Base-by-base conservation (phyloP, 2,329 filamentous ascomycete species). In the Penicillium sp. region DNA sequence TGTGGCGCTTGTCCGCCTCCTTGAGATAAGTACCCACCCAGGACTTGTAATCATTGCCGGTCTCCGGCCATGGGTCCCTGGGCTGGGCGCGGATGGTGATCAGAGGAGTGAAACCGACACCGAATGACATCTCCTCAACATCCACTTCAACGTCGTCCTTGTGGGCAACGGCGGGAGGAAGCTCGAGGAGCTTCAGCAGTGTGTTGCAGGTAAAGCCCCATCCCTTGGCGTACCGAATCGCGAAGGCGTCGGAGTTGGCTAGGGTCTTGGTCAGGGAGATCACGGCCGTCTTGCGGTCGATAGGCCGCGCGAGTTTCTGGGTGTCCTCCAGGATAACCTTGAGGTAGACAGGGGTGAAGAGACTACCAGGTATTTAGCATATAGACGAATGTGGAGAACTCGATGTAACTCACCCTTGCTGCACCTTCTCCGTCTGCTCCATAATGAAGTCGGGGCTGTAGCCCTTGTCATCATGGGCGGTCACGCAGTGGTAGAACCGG, bases 401-500 rank as follows among this genome's bases (percentile, higher is more conserved):
- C 54, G 22, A 10, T n/a, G 13, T 3, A 40, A 64, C 77, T 67
- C 74, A 83, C 79, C 80, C 78, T 31, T 82, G 77, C 71, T 96
- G 92, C 27, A 97, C 81, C 56, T 84, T 79, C 67, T 97, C 89
- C n/a, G 89, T 86, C 57, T 90, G 82, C 59, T 81, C 81, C 73
- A 96, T 89, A 75, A 96, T 94, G 76, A 90, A 96, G 73, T 99
- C 94, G 7, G 91, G 83, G 43, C 92, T 94, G 51, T 94, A 84
- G n/a, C 91, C 90, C 60, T 84, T 83, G 57, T 94, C 87, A 30
- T 88, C 84, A 55, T 80, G 81, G 16, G 91, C 89, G 27, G 89
- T 90, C 48, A 97, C 82, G 57, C 96, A 85, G 72, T 99, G 92
- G 71, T 95, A 99, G 78, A 99, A 95, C 30, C 91, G 87, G 48